Conservation (phyloP, 164 flowering plant species). For the Brasenia schreberi region DNA sequence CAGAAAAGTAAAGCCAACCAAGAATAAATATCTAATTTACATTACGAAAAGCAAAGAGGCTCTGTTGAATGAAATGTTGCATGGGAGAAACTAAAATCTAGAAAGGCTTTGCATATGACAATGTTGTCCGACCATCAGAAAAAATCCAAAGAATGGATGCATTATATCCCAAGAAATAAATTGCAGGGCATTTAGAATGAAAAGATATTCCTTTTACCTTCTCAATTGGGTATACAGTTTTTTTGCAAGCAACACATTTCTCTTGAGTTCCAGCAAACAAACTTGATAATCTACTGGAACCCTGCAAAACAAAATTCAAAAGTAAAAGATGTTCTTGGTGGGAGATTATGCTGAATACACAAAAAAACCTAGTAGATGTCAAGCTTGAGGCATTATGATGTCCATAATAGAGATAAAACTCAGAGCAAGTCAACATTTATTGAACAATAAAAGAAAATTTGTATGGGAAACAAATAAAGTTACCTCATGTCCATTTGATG, state of each 20-base stretch:
- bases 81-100: no score
- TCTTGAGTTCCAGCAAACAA: constrained; percentile 91
- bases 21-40: no score
- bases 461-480: not conserved
- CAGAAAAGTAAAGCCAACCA: no score
- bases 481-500: constrained; percentile 50
- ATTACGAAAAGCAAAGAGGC: not conserved
- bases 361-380: not conserved
- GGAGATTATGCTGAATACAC: not conserved
- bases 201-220: constrained; percentile 31
- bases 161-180: not conserved
- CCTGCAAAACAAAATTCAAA: constrained; percentile 15
- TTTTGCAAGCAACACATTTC: constrained; percentile 86
- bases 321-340: not conserved
- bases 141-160: not conserved
- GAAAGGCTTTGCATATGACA: not conserved
- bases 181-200: not conserved
- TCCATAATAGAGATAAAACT: not conserved
- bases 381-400: not conserved
- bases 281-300: constrained; percentile 48
- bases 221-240: constrained; percentile 86
- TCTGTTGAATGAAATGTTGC: not conserved
- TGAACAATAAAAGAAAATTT: not conserved
- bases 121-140: not conserved
- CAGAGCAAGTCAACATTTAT: no score